A percentile compares a stretch with the other conserved stretches of the same genome.
These are phyloP conservation scores for Zygoascus sp. DNA, from an alignment of 1,139 yeast genomes.

Conservation along the genomic window DNA sequence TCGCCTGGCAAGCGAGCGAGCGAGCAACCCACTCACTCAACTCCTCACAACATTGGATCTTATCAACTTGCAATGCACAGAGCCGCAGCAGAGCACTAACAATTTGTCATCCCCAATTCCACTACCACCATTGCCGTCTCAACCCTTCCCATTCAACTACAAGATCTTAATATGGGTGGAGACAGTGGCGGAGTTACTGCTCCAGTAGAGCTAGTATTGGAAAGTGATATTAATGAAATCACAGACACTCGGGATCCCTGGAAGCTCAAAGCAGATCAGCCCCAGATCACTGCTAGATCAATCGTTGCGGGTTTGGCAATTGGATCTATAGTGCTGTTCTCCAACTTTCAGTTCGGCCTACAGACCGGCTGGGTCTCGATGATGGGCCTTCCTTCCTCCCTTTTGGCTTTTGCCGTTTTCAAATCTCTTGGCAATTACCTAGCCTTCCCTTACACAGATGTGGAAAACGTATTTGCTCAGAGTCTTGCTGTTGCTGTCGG, in stretches of 20 bases:
- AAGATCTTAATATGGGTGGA: slow-evolving; percentile 1
- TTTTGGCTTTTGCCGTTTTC: slow-evolving; percentile 80
- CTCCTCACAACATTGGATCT: background rate
- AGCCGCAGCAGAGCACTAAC: background rate
- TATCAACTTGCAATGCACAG: background rate
- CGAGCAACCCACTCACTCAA: too few relatives aligned
- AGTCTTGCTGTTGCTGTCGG: slow-evolving; percentile 96
- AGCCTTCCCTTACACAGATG: slow-evolving; percentile 64
- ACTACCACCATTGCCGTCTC: background rate
- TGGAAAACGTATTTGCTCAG: slow-evolving; percentile 87
- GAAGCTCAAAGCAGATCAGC: slow-evolving; percentile 18
- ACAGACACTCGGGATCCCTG: slow-evolving; percentile 9
- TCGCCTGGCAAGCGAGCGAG: too few relatives aligned
- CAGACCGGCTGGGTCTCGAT: slow-evolving; percentile 99
- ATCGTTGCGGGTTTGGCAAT: slow-evolving; percentile 68
- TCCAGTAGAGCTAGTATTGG: background rate
- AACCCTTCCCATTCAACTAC: background rate
- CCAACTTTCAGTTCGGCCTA: slow-evolving; percentile 92
- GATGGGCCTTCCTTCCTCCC: slow-evolving; percentile 97
- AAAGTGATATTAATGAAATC: background rate
- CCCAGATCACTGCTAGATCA: slow-evolving; percentile 67
- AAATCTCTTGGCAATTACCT: slow-evolving; percentile 45
- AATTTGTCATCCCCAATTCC: slow-evolving; percentile 1
- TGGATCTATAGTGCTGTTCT: slow-evolving; percentile 75
- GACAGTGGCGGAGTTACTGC: background rate